Base-by-base conservation (phyloP, 2,329 filamentous ascomycete genomes). In the Pseudodiploospora longispora region DNA sequence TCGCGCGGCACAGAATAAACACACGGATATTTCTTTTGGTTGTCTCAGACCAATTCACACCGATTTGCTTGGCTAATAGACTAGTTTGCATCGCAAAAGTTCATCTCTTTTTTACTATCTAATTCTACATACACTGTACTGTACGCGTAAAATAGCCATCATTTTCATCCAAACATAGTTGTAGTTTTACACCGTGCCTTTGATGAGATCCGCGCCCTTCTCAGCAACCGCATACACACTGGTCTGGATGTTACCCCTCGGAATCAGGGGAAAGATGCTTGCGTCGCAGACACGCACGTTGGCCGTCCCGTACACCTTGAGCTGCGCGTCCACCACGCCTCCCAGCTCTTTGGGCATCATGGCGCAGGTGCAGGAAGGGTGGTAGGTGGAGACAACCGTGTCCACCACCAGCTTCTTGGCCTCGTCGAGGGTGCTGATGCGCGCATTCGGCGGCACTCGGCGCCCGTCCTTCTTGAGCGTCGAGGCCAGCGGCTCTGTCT, bases 341-440 rank as follows among this genome's bases (percentile, higher is more conserved):
- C 68, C 70, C 5, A 62, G 54, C 34, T 65, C 64, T 27, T 58
- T 53, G 3, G 70, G 70, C 42, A 70, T 58, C 73, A 76, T 76
- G 6, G 69, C 66, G 37, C 67, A 66, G n/a, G 70, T 76, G 9
- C 75, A 71, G 3, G 64, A 58, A 0, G 70, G 65, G 54, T 78
- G 74, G 51, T 70, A 76, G 32, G 59, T 58, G 6, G 63, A 62
- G 4, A 67, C 62, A 41, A 61, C 54, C 1, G 55, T 48, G 32
- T 55, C 54, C 3, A 59, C 55, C 27, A 69, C 62, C 28, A 67
- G 57, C 36, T 65, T 58, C 38, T 52, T 59, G 4, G 65, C 65
- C 1, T 51, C 46, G n/a, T 68, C 65, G 2, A 67, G 44, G 27
- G 9, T 54, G 54, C 38, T 6, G 38, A 57, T 8, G 66, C 31